Evolutionary conservation across 768 basidiomycete genomes (phyloP), one percentile per base, ranked within the genome.

Genomic region (Suillus discolor): DNA sequence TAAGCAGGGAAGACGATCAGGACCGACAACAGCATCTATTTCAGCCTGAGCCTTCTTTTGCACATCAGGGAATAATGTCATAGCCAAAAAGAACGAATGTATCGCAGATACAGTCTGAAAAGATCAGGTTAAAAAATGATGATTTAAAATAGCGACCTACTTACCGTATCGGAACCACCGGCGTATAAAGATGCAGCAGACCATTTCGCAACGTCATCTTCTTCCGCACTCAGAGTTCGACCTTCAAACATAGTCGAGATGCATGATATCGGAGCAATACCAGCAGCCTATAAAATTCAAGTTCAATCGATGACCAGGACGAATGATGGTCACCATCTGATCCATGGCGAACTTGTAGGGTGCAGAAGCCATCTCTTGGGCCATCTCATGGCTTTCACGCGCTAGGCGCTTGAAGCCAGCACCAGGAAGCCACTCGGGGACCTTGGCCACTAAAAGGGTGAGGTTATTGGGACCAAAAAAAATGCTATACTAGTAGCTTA

Each of bases 311-410:
- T n/a, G n/a, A n/a, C n/a, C n/a, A n/a, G n/a, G n/a, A n/a, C n/a
- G n/a, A n/a, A n/a, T n/a, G n/a, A n/a, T n/a, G n/a, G n/a, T n/a
- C 54, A 88, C 88, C 77, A 89, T 82, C 71, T 89, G 85, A 66
- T 87, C 82, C 71, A 87, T 87, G 60, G 87, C 88, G 65, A 84
- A 86, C 41, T 81, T 79, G 71, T 84, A 79, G 9, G 89, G 88
- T 63, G 78, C 79, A 34, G 85, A 81, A 34, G 87, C 87, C 84
- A 88, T 82, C 57, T 88, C 81, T 18, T 74, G 68, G 31, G 89
- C 77, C 0, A 85, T 88, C 3, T 74, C 72, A n/a, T 81, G 79
- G 86, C 87, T 89, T 47, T 77, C 77, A 42, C 76, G 78, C 1
- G 88, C 89, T 67, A 78, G 83, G 66, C 74, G 71, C 70, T 86